A percentile compares a stretch with the other conserved stretches of the same genome.
phyloP scores from a whole-genome alignment of 1,139 yeast species.

The Debaryomycetaceae sp. region DNA sequence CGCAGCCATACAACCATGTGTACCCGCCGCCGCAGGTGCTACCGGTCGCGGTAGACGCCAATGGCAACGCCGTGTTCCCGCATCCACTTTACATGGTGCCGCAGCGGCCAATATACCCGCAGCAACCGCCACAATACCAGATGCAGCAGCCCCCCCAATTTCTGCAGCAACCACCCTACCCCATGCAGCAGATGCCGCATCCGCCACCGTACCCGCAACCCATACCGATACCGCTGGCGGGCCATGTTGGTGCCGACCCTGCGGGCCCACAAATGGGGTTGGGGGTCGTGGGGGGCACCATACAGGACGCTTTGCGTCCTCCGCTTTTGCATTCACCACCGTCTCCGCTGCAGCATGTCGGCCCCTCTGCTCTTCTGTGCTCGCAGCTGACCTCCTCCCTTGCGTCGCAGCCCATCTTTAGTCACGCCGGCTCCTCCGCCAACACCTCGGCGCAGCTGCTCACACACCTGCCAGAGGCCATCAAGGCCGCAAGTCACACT shows the following conservation, averaged over 20 bases:
- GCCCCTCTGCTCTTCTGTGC: background rate
- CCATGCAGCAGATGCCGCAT: no score
- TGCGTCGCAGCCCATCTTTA: slow-evolving; percentile 1
- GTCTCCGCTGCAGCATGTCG: background rate
- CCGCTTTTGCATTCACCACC: background rate
- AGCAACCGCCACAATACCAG: slow-evolving; percentile 7
- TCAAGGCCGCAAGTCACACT: no score
- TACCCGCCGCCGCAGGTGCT: slow-evolving; percentile 13
- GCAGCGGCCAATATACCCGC: slow-evolving; percentile 4
- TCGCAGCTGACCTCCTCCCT: background rate
- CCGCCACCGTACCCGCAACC: no score
- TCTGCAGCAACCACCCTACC: slow-evolving; percentile 7
- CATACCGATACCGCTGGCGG: no score
- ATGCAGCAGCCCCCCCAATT: slow-evolving; percentile 7
- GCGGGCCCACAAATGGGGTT: no score
- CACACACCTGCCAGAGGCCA: no score
- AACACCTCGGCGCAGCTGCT: no score
- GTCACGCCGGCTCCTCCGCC: slow-evolving; percentile 2
- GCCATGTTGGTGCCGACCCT: no score
- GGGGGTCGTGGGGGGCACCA: no score
- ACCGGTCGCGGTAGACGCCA: slow-evolving; percentile 31
- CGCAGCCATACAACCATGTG: slow-evolving; percentile 1
- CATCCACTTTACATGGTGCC: slow-evolving; percentile 35
- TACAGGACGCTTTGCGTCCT: no score
- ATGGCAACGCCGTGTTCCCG: slow-evolving; percentile 31